Evolutionary conservation across 768 basidiomycete species (phyloP).

Genomic region (Podaxis sp.): DNA sequence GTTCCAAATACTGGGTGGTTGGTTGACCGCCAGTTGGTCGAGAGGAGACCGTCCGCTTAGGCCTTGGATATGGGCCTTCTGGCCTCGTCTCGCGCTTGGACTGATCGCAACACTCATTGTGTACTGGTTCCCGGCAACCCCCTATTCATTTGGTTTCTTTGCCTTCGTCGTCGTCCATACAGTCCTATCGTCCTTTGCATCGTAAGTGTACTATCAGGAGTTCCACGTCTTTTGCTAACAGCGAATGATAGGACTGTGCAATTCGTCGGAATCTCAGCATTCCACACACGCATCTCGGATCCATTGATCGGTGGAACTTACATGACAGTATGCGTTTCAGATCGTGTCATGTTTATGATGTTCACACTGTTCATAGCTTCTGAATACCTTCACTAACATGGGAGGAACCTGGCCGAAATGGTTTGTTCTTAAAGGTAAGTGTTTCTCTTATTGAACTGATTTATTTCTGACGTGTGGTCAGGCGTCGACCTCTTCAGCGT

Average conservation of each 20-base stretch:
- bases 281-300: constrained; percentile 95
- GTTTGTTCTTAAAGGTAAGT: constrained; percentile 85
- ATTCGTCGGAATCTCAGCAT: constrained; percentile 98
- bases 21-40: constrained; percentile 92
- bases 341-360: constrained; percentile 4
- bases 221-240: not conserved
- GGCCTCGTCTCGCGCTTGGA: constrained; percentile 79
- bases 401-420: constrained; percentile 98
- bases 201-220: constrained; percentile 49
- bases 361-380: constrained; percentile 49
- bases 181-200: constrained; percentile 78
- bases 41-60: constrained; percentile 73
- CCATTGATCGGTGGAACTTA: constrained; percentile 98
- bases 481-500: constrained; percentile 87
- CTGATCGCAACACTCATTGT: constrained; percentile 75
- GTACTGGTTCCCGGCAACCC: constrained; percentile 78
- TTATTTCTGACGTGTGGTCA: constrained; percentile 22
- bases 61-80: constrained; percentile 91
- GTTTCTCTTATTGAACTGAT: constrained; percentile 10
- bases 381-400: constrained; percentile 95
- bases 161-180: constrained; percentile 77
- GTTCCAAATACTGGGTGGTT: constrained; percentile 93
- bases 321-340: constrained; percentile 81
- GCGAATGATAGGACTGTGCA: constrained; percentile 79
- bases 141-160: constrained; percentile 77